Evolutionary conservation across 2,329 filamentous ascomycete genomes (phyloP), one percentile per base, ranked within the genome.

Genomic region (Fonsecaea nubica): DNA sequence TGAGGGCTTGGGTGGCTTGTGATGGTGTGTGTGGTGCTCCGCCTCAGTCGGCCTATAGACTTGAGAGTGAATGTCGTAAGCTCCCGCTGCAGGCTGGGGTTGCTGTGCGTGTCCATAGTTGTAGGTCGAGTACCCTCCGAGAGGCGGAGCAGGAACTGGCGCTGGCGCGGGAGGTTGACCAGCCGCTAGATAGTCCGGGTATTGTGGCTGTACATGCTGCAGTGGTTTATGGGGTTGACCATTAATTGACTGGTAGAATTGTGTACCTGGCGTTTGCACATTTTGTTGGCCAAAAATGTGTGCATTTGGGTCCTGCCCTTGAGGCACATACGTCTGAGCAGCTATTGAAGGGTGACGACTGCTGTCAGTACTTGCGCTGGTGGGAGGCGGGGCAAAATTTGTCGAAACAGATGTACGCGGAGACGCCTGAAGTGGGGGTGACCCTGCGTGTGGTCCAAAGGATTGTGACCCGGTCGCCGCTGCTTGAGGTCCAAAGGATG

Each of bases 41-140:
- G 74, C 74, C 60, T 81, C 79, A 0, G 81, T 82, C 1, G 81
- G 81, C 57, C 78, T 73, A 64, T 83, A 83, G 13, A 82, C 71
- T 67, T 83, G 82, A 48, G 72, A 77, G 71, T 84, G 82, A 9
- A 83, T 72, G 66, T 80, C 77, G 64, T 82, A 83, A 1, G 69
- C 64, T 70, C 76, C 66, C 56, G 59, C 71, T 5, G 57, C 58
- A 8, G 55, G 64, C 25, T 65, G 71, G 4, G 73, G 74, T 4
- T 74, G 67, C 58, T 69, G 69, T 9, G 58, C 48, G 53, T 79
- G 77, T n/a, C 74, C 75, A 70, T 83, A 82, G 12, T 77, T 76
- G 68, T 79, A 81, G 48, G 76, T 59, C 9, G 79, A 78, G 69
- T 81, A 81, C 1, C 80, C 79, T 18, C 76, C 77, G 62, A 32